Evolutionary conservation across 2,329 filamentous ascomycete genomes (phyloP).

Genomic region (Aspergillus japonicus): DNA sequence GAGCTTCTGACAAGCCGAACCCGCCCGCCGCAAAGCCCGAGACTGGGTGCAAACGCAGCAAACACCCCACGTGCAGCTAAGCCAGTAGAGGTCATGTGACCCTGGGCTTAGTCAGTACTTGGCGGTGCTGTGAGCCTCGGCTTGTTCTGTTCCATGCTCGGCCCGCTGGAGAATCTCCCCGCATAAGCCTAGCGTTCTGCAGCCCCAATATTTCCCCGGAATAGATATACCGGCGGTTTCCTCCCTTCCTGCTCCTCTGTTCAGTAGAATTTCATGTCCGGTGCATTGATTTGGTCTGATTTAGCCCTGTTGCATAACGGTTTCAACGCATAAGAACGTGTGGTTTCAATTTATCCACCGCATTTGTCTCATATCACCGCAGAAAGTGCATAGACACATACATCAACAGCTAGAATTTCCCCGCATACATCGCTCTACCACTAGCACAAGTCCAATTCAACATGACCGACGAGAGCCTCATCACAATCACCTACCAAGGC

Average conservation of each 20-base stretch:
- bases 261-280: too few species aligned
- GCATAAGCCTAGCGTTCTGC: slow-evolving; percentile 1
- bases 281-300: too few species aligned
- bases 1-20: slow-evolving; percentile 11
- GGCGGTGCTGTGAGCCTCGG: slow-evolving; percentile 13
- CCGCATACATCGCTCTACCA: background rate
- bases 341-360: too few species aligned
- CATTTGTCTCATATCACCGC: background rate
- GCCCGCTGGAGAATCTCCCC: slow-evolving; percentile 16
- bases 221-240: background rate
- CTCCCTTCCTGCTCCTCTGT: background rate
- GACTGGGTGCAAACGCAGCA: slow-evolving; percentile 18
- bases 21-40: background rate
- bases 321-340: too few species aligned
- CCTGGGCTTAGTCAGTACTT: background rate
- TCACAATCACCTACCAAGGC: slow-evolving; percentile 63
- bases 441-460: background rate
- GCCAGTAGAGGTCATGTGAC: slow-evolving; percentile 7
- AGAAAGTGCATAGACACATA: background rate
- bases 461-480: slow-evolving; percentile 44
- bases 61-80: slow-evolving; percentile 17
- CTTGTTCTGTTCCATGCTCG: slow-evolving; percentile 6
- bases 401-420: background rate
- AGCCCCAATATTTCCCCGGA: background rate
- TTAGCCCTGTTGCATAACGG: too few species aligned